Percentiles rank a stretch among this genome's conserved stretches.
phyloP scores from a whole-genome alignment of 371 early-diverging fungal genomes.

The Blakeslea trispora region DNA sequence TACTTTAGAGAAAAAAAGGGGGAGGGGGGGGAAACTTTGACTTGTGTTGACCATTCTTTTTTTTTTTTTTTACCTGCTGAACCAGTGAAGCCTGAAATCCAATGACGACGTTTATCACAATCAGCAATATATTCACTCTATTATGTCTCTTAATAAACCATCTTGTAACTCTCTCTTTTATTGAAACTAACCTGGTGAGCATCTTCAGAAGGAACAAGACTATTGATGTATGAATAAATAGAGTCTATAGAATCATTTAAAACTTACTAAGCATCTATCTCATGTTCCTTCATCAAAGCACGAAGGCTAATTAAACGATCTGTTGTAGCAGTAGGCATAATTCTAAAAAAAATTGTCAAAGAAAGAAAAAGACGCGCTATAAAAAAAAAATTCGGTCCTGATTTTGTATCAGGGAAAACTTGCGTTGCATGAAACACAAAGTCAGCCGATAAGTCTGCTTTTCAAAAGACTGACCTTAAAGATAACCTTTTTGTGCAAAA shows the following conservation, averaged over 20 bases:
- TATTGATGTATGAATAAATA: too few relatives aligned
- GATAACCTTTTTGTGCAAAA: too few relatives aligned
- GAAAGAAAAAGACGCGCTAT: slow-evolving; percentile 1
- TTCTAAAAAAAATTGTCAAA: slow-evolving; percentile 5
- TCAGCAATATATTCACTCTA: slow-evolving; percentile 97
- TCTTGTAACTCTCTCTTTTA: background rate
- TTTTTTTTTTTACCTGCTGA: slow-evolving; percentile 75
- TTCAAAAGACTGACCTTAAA: background rate
- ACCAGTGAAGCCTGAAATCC: slow-evolving; percentile 97
- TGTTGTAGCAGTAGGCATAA: slow-evolving; percentile 54
- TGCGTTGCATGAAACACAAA: background rate
- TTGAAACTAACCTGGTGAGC: slow-evolving; percentile 87
- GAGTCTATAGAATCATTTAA: background rate
- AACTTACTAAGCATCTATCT: slow-evolving; percentile 77
- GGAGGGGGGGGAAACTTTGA: slow-evolving; percentile 11
- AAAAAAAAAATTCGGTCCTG: background rate
- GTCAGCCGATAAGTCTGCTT: too few relatives aligned
- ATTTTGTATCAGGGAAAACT: slow-evolving; percentile 1
- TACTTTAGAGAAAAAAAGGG: too few relatives aligned
- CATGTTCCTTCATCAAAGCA: slow-evolving; percentile 67
- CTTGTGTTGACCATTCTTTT: too few relatives aligned
- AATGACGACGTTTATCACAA: slow-evolving; percentile 91
- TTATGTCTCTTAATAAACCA: background rate
- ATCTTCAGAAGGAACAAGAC: slow-evolving; percentile 93
- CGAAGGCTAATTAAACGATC: slow-evolving; percentile 69